These are phyloP conservation scores for Monosporozyma unispora DNA, from an alignment of 805 yeast species.

Conservation along the genomic window DNA sequence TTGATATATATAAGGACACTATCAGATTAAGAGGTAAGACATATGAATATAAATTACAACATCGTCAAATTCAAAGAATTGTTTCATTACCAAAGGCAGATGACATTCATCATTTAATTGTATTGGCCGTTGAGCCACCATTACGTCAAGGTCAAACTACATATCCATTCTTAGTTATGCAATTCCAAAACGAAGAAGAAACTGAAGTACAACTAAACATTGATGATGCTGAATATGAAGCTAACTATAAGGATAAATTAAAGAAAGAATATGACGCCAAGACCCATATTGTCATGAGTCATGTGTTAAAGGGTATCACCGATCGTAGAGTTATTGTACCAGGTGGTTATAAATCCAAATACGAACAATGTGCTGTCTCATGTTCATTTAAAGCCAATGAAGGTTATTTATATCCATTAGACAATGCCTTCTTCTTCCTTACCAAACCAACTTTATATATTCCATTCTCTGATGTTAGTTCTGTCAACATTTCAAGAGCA, in stretches of 20 bases:
- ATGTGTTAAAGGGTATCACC: constrained; percentile 82
- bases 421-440: constrained; percentile 79
- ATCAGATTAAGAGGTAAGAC: constrained; percentile 94
- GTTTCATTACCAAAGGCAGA: constrained; percentile 92
- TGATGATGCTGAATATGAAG: constrained; percentile 70
- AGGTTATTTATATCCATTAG: constrained; percentile 89
- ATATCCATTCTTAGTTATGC: constrained; percentile 85
- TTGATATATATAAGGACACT: constrained; percentile 82
- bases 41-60: constrained; percentile 91
- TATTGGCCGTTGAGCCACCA: constrained; percentile 93
- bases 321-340: constrained; percentile 80
- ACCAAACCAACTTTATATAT: constrained; percentile 91
- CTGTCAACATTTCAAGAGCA: constrained; percentile 78
- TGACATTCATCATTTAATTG: constrained; percentile 78
- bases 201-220: constrained; percentile 82
- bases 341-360: constrained; percentile 68
- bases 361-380: constrained; percentile 75
- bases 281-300: constrained; percentile 79
- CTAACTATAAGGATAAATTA: constrained; percentile 64
- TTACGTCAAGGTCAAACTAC: constrained; percentile 96
- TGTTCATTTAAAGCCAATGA: constrained; percentile 94
- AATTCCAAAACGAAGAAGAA: constrained; percentile 84
- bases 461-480: constrained; percentile 72
- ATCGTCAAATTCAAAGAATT: constrained; percentile 79
- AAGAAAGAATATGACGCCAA: constrained; percentile 70